Conservation (phyloP, 257 asterid genomes). For the Capsicum rhomboideum region DNA sequence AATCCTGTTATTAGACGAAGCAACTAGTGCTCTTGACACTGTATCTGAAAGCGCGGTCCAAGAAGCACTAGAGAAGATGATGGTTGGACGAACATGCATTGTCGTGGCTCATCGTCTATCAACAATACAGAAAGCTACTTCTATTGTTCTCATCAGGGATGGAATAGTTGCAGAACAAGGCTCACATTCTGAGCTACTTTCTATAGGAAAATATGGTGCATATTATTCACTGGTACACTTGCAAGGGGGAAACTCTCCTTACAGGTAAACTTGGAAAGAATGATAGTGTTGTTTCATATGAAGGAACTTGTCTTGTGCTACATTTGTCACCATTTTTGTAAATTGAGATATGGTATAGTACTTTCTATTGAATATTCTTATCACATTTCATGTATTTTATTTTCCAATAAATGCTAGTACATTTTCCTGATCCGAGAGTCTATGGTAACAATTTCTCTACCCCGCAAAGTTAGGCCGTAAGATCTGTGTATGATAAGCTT, state of each 20-base stretch:
- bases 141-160: slow-evolving; percentile 66
- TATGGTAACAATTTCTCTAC: background rate
- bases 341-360: background rate
- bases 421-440: background rate
- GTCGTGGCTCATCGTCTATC: slow-evolving; percentile 74
- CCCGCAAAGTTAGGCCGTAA: background rate
- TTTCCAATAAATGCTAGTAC: background rate
- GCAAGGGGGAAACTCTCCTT: slow-evolving; percentile 41
- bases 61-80: slow-evolving; percentile 71
- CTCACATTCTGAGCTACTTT: slow-evolving; percentile 57
- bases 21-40: slow-evolving; percentile 77
- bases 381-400: background rate
- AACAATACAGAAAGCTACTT: slow-evolving; percentile 57
- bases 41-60: slow-evolving; percentile 73
- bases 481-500: background rate
- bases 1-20: slow-evolving; percentile 64
- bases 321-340: background rate
- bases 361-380: background rate
- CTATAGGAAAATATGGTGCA: slow-evolving; percentile 44
- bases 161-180: slow-evolving; percentile 71
- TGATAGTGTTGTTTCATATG: background rate
- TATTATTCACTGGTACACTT: slow-evolving; percentile 49
- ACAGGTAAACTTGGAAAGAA: slow-evolving; percentile 9
- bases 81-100: slow-evolving; percentile 60
- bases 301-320: background rate